These are phyloP conservation scores for Malus hybrid DNA, from an alignment of 331 rosid species.

Conservation along the genomic window DNA sequence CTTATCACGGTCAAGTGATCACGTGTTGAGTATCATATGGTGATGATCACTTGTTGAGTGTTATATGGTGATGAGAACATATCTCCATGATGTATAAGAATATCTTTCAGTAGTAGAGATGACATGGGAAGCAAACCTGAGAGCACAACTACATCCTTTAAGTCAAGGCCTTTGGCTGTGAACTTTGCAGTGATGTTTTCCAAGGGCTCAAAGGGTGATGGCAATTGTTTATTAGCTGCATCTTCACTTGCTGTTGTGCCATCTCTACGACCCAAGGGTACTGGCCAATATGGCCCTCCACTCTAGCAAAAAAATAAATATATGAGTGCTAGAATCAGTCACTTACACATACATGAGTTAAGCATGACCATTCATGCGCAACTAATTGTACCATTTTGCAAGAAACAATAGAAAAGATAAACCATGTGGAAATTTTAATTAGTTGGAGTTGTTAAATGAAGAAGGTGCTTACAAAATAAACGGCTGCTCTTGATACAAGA, in stretches of 20 bases:
- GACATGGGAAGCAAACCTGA: slow-evolving; percentile 45
- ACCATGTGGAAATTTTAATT: too few species aligned
- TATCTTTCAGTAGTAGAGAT: not conserved
- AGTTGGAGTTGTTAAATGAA: not conserved
- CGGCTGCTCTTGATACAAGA: slow-evolving; percentile 77
- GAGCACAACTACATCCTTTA: slow-evolving; percentile 68
- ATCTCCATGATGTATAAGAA: too few species aligned
- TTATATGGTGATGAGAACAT: not conserved
- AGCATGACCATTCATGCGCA: not conserved
- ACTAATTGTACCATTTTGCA: too few species aligned
- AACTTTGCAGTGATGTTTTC: slow-evolving; percentile 60
- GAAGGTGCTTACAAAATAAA: slow-evolving; percentile 48
- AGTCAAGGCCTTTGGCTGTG: slow-evolving; percentile 49
- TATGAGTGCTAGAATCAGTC: not conserved
- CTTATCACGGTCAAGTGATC: too few species aligned
- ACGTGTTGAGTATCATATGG: too few species aligned
- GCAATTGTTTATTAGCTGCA: slow-evolving; percentile 50
- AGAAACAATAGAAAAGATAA: too few species aligned
- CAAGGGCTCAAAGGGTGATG: slow-evolving; percentile 74
- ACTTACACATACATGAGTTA: not conserved
- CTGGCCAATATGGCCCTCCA: slow-evolving; percentile 38
- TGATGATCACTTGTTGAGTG: not conserved
- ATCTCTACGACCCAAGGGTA: slow-evolving; percentile 78
- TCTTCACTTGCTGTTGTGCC: slow-evolving; percentile 56
- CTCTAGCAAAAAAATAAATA: too few species aligned